Evolutionary conservation across 768 basidiomycete genomes (phyloP).

Genomic region (Serendipita sp.): DNA sequence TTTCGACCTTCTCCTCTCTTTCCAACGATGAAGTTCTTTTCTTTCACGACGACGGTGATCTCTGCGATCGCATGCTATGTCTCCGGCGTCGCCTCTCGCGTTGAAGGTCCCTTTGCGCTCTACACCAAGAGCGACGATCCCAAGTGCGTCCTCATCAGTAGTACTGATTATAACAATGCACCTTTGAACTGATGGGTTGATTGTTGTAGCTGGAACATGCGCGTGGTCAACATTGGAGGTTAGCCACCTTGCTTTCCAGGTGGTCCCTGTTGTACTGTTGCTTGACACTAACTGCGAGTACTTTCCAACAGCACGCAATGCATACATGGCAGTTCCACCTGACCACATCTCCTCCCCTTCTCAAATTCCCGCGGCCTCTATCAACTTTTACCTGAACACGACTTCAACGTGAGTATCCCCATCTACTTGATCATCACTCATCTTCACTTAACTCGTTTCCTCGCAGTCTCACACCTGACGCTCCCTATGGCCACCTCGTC

Average conservation of each 20-base stretch:
- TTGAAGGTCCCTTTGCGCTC: neutral
- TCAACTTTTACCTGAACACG: constrained; percentile 2
- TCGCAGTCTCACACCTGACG: neutral
- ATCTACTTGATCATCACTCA: neutral
- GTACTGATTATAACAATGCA: too few relatives aligned
- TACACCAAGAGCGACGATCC: neutral
- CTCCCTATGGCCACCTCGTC: neutral
- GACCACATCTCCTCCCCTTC: neutral
- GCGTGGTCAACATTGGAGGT: neutral
- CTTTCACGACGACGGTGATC: too few relatives aligned
- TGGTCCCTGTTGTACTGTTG: too few relatives aligned
- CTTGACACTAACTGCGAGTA: too few relatives aligned
- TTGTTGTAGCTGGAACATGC: constrained; percentile 2
- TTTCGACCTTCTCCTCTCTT: too few relatives aligned
- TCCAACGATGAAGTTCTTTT: too few relatives aligned
- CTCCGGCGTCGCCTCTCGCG: neutral
- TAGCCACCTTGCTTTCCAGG: too few relatives aligned
- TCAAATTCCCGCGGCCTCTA: neutral
- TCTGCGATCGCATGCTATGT: too few relatives aligned
- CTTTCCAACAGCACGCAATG: neutral
- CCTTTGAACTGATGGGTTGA: too few relatives aligned
- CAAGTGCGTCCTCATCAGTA: neutral
- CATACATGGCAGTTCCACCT: neutral
- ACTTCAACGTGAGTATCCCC: neutral
- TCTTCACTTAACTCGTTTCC: neutral